Percentiles rank a stretch among this genome's conserved stretches.
These are phyloP conservation scores for Vitis cinerea DNA, from an alignment of 164 flowering plant species.

Conservation along the genomic window DNA sequence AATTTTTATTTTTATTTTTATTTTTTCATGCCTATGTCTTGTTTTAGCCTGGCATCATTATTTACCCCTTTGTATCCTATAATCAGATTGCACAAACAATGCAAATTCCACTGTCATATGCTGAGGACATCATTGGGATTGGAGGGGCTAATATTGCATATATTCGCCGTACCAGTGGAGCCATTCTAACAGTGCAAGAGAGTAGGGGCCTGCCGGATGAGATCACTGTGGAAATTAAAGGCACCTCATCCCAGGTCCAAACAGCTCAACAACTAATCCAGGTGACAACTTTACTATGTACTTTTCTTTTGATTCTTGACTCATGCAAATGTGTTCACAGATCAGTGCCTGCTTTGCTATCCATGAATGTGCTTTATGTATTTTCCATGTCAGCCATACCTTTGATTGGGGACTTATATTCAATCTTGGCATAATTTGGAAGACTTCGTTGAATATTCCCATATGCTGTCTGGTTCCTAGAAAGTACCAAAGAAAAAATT, in stretches of 20 bases:
- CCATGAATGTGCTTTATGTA: too few relatives aligned
- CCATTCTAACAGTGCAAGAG: conserved; percentile 83
- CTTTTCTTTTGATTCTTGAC: not conserved
- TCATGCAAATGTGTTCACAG: not conserved
- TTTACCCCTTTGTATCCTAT: not conserved
- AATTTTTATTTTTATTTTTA: not conserved
- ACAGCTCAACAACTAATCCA: conserved; percentile 87
- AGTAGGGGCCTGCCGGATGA: conserved; percentile 80
- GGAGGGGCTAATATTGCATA: conserved; percentile 82
- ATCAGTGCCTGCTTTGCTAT: too few relatives aligned
- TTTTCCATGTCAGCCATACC: too few relatives aligned
- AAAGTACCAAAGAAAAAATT: too few relatives aligned
- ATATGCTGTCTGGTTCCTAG: too few relatives aligned
- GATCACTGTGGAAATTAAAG: conserved; percentile 88
- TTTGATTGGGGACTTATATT: too few relatives aligned
- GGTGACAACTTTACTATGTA: conserved; percentile 5
- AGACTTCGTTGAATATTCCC: too few relatives aligned
- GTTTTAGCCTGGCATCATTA: not conserved
- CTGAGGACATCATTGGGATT: conserved; percentile 93
- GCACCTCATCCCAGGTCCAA: conserved; percentile 88
- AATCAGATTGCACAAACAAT: conserved; percentile 76
- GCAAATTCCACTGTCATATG: conserved; percentile 92
- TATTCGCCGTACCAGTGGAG: conserved; percentile 88
- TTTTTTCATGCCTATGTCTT: not conserved
- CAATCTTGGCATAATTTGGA: too few relatives aligned